phyloP scores from a whole-genome alignment of 2,329 filamentous ascomycete species.

The Waltergamsia citrina region DNA sequence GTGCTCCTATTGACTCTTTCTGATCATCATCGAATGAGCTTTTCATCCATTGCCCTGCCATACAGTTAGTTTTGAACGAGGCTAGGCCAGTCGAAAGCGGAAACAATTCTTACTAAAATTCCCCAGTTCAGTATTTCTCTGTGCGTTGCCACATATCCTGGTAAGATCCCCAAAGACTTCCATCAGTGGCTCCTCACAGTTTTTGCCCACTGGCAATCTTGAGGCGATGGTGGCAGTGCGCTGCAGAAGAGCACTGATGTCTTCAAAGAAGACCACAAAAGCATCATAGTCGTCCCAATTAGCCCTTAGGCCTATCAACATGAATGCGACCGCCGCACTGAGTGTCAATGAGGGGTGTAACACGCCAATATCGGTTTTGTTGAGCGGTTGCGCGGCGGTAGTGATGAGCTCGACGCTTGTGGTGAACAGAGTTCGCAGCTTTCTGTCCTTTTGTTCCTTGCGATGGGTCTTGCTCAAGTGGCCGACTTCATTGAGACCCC shows the following conservation, averaged over 20 bases:
- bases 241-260: constrained; percentile 24
- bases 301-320: constrained; percentile 17
- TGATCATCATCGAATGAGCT: no score
- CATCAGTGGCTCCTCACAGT: constrained; percentile 22
- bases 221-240: constrained; percentile 21
- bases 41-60: not conserved
- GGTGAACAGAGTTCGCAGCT: constrained; percentile 16
- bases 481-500: constrained; percentile 17
- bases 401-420: constrained; percentile 14
- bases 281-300: constrained; percentile 27
- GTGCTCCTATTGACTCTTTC: not conserved
- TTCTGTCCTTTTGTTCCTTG: constrained; percentile 21
- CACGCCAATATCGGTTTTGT: constrained; percentile 15
- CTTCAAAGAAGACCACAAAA: constrained; percentile 25
- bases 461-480: constrained; percentile 21
- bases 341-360: constrained; percentile 22
- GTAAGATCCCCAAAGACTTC: constrained; percentile 24
- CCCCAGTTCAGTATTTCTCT: constrained; percentile 21
- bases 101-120: constrained; percentile 13
- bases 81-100: not conserved
- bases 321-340: constrained; percentile 20
- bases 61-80: not conserved
- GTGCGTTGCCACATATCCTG: constrained; percentile 20
- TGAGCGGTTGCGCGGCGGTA: constrained; percentile 16
- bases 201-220: constrained; percentile 16